Conservation (phyloP, 306 rosid genomes). For the Cicer pinnatifidum region DNA sequence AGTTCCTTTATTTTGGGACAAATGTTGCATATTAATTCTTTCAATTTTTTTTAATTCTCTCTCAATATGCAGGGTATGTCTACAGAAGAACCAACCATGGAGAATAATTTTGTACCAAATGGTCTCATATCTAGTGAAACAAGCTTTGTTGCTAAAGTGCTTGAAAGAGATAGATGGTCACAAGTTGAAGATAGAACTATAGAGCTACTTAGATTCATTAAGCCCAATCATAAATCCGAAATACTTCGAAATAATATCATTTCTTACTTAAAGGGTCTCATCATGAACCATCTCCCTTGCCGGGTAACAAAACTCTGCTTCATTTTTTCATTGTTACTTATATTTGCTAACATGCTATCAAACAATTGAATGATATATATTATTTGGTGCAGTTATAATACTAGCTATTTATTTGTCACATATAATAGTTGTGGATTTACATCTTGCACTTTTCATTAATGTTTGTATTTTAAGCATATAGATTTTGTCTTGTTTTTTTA, state of each 20-base stretch:
- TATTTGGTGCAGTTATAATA: neutral
- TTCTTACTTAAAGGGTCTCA: constrained; percentile 58
- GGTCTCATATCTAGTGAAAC: constrained; percentile 63
- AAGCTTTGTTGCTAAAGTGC: constrained; percentile 51
- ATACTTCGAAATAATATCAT: constrained; percentile 60
- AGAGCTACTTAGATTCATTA: constrained; percentile 65
- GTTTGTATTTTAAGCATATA: neutral
- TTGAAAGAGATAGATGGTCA: constrained; percentile 64
- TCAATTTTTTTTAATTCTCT: no score
- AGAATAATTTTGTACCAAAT: constrained; percentile 60
- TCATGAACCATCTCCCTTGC: constrained; percentile 58
- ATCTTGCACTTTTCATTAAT: neutral
- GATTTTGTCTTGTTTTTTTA: neutral
- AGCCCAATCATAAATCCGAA: constrained; percentile 66
- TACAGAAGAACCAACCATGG: constrained; percentile 45
- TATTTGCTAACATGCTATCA: no score
- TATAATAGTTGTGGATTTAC: neutral
- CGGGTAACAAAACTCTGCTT: constrained; percentile 52
- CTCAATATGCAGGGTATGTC: no score
- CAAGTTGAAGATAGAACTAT: constrained; percentile 66
- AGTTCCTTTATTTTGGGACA: no score
- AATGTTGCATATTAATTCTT: no score
- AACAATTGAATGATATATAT: no score
- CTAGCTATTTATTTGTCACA: neutral
- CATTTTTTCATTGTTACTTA: neutral